Conservation (phyloP, 441 rosid species). For the Theobroma grandiflorum region DNA sequence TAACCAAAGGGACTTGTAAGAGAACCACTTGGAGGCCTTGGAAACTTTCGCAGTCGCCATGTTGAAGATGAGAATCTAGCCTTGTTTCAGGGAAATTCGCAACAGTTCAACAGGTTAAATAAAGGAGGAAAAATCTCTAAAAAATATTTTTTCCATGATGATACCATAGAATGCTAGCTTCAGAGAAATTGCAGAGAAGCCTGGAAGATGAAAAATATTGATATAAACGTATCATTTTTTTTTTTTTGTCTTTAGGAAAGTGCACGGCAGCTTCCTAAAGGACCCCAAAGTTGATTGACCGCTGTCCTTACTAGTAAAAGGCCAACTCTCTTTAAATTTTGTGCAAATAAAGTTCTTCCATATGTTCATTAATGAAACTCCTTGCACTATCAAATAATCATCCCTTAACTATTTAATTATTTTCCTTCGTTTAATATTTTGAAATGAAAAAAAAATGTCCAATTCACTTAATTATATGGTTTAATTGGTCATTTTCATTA, state of each 20-base stretch:
- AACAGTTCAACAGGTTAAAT: neutral
- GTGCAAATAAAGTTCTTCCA: too few relatives aligned
- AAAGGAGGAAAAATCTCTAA: neutral
- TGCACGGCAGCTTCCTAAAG: constrained; percentile 54
- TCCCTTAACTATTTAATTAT: too few relatives aligned
- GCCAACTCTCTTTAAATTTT: neutral
- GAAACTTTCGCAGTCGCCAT: constrained; percentile 39
- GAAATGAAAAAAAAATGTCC: too few relatives aligned
- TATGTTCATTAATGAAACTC: too few relatives aligned
- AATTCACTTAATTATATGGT: too few relatives aligned
- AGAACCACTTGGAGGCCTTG: constrained; percentile 60
- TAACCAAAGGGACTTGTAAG: constrained; percentile 47
- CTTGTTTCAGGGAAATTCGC: neutral
- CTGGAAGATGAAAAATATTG: neutral
- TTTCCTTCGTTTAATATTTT: too few relatives aligned
- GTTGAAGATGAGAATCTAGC: neutral
- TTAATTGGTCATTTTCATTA: too few relatives aligned
- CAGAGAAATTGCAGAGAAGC: constrained; percentile 34
- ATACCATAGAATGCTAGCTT: neutral
- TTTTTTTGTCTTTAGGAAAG: constrained; percentile 35
- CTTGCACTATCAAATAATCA: too few relatives aligned
- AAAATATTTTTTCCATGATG: neutral
- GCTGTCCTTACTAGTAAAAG: neutral
- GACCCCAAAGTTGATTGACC: constrained; percentile 27
- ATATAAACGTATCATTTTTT: neutral